These are phyloP conservation scores for Yamadazyma dushanensis DNA, from an alignment of 1,139 yeast species.

Conservation along the genomic window DNA sequence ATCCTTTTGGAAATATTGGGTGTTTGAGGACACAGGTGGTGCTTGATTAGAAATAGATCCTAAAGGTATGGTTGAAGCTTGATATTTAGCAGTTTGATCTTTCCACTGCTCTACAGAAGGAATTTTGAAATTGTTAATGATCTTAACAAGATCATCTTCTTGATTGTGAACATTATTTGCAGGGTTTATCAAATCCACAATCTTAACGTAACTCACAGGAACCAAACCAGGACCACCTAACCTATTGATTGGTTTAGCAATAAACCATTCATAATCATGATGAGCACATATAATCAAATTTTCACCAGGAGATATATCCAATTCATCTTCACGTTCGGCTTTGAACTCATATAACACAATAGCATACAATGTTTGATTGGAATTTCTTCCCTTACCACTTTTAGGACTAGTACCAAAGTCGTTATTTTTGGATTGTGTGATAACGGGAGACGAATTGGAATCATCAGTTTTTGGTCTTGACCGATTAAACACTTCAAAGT, in stretches of 20 bases:
- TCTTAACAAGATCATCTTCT: constrained; percentile 30
- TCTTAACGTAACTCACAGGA: constrained; percentile 86
- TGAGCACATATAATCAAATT: constrained; percentile 92
- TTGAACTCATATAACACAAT: constrained; percentile 71
- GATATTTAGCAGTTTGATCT: constrained; percentile 83
- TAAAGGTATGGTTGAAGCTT: constrained; percentile 84
- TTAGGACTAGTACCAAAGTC: constrained; percentile 3
- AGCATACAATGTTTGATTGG: constrained; percentile 44
- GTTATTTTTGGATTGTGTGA: constrained; percentile 3
- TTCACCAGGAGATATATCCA: constrained; percentile 82
- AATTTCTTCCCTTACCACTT: constrained; percentile 13
- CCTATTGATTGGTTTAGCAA: constrained; percentile 92
- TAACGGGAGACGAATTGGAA: constrained; percentile 7
- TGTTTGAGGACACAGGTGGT: constrained; percentile 34
- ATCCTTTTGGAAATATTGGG: constrained; percentile 40
- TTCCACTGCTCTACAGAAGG: constrained; percentile 98
- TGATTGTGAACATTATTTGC: constrained; percentile 14
- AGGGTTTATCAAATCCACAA: constrained; percentile 67
- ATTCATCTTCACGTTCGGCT: constrained; percentile 89
- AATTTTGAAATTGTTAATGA: constrained; percentile 61
- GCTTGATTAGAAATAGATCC: constrained; percentile 45
- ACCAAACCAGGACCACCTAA: constrained; percentile 97
- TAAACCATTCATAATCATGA: constrained; percentile 95
- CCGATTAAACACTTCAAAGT: constrained; percentile 78
- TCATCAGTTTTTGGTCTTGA: constrained; percentile 35